Base-by-base conservation (phyloP, 768 basidiomycete genomes). In the Macrolepiota fuliginosa region DNA sequence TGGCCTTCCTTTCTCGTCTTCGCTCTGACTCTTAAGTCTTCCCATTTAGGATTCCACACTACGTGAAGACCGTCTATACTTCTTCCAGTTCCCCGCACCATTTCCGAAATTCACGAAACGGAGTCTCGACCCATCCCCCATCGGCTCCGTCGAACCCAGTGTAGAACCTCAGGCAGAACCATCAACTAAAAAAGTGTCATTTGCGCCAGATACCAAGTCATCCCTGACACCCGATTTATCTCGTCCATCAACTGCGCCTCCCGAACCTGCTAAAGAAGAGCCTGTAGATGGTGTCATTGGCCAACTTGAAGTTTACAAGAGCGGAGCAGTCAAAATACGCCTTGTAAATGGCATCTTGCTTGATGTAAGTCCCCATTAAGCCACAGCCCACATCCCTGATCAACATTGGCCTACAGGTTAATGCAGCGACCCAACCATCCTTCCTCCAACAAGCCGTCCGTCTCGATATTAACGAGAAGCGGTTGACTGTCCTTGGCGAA, bases 401-500 rank as follows among this genome's bases (percentile, higher is more conserved):
- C 5, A 37, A 49, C 36, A 37, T 49, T 24, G 35, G 17, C 17
- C 10, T n/a, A 40, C 67, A 92, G 94, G 88, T 96, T 35, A 85
- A 83, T 17, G 86, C 90, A 10, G 92, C 89, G 7, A 93, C 91
- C 1, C 90, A 89, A 58, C 86, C 93, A 1, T 90, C 92, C 0
- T 96, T 96, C 72, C 81, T 96, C 2, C 92, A 96, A 70, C 93
- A 96, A 59, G 90, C 91, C 5, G 88, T 92, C 19, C 81, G 88
- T 66, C 69, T 96, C 29, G 88, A 96, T 70, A 68, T 75, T 55
- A 73, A 73, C 40, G 75, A 79, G 19, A 89, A 89, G 67, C 78
- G 77, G 25, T 73, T 94, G 22, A 80, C 79, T 39, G 86, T 95
- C 3, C 77, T 97, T 0, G 95, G 94, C n/a, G 89, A 94, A 70